Evolutionary conservation across 495 filamentous ascomycete genomes (phyloP).

Genomic region (Penicillium goetzii): DNA sequence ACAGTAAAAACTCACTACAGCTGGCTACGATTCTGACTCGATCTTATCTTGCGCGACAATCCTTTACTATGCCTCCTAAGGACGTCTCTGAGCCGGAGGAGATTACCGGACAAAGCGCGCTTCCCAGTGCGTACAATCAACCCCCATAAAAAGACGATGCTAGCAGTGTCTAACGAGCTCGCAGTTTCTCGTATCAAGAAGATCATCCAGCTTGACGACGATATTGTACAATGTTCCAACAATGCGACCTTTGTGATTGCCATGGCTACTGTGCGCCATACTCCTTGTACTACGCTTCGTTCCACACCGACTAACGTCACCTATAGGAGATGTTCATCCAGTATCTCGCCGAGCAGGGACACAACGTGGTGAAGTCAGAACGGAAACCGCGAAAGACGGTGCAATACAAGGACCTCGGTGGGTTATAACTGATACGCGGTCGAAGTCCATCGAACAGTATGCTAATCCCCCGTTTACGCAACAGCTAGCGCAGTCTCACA

Average conservation of each 20-base stretch:
- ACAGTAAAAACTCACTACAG: background rate
- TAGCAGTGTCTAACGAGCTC: constrained; percentile 15
- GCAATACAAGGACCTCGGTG: constrained; percentile 93
- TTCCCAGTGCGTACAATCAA: constrained; percentile 70
- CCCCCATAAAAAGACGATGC: background rate
- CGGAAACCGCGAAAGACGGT: constrained; percentile 90
- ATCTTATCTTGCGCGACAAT: background rate
- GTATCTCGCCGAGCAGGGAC: constrained; percentile 79
- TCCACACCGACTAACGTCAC: constrained; percentile 18
- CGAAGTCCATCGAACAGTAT: background rate
- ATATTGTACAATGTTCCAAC: constrained; percentile 81
- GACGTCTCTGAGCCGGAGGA: constrained; percentile 78
- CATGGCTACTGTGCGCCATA: constrained; percentile 71
- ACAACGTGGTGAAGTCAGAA: constrained; percentile 88
- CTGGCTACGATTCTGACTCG: background rate
- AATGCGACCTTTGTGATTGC: constrained; percentile 95
- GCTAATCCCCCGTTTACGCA: constrained; percentile 10
- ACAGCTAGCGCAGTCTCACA: constrained; percentile 83
- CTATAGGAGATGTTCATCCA: constrained; percentile 93
- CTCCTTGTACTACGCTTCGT: background rate
- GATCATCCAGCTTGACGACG: constrained; percentile 86
- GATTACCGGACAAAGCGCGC: constrained; percentile 78
- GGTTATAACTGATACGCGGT: constrained; percentile 11
- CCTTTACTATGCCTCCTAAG: constrained; percentile 81
- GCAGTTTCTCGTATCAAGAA: constrained; percentile 90